Base-by-base conservation (phyloP, 257 asterid genomes). In the Buddleja alternifolia region DNA sequence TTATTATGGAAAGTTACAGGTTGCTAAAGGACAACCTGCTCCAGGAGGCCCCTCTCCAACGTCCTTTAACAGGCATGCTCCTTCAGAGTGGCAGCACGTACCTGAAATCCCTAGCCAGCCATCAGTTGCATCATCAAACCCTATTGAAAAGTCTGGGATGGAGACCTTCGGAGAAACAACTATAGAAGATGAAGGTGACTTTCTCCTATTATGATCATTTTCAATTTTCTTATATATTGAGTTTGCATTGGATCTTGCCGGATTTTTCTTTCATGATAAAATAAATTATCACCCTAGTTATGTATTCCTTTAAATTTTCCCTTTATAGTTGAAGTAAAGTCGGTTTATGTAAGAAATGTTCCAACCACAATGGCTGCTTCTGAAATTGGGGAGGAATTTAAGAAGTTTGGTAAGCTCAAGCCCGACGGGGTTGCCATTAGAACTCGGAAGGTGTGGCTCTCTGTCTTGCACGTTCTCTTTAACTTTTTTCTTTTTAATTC, bases 361-460 rank as follows among this genome's bases (percentile, higher is more conserved):
- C 97, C 97, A n/a, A 81, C 88, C 9, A 91, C 85, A 4, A 91
- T 91, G 97, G 73, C 90, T 63, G 90, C 97, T 67, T 84, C 89
- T 62, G 95, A 86, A 82, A 94, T 94, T 29, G 97, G 83, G 74
- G 99, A 89, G 76, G 97, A 89, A 75, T 94, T 94, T 74, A 91
- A 84, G 83, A 94, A 79, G 86, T 94, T 94, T 58, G 99, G 99
- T 41, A 89, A 80, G 78, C 83, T 94, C 65, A 81, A 57, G 79
- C 91, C 86, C 52, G 95, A 91, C 82, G 97, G 96, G 34, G 99
- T 94, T 57, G 99, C 99, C 68, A 94, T 94, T 57, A 87, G 99
- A 82, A 89, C 99, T 58, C 92, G 99, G 48, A 94, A 94, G 99
- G 99, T 89, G 59, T 45, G 84, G 45, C n/a, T 80, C 66, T 70